Evolutionary conservation across 768 basidiomycete species (phyloP).

Genomic region (Kwoniella botswanensis): DNA sequence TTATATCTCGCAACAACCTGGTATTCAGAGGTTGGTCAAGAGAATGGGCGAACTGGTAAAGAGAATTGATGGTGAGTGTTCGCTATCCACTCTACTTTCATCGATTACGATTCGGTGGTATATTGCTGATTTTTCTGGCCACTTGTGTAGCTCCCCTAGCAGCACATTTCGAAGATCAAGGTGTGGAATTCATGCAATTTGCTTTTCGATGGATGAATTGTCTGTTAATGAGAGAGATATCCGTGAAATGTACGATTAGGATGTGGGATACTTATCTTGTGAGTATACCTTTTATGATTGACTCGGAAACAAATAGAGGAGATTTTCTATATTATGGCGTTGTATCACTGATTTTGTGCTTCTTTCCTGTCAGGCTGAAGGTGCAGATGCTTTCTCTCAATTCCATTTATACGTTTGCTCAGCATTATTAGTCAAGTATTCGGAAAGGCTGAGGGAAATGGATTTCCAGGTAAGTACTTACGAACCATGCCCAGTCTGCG

Average conservation of each 20-base stretch:
- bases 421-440: constrained; percentile 95
- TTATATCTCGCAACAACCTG: constrained; percentile 94
- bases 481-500: too few relatives aligned
- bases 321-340: not conserved
- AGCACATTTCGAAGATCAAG: constrained; percentile 81
- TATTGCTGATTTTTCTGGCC: not conserved
- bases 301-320: too few relatives aligned
- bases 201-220: constrained; percentile 99
- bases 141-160: constrained; percentile 74
- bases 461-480: constrained; percentile 82
- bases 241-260: constrained; percentile 91
- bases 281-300: constrained; percentile 50
- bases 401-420: constrained; percentile 99
- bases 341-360: not conserved
- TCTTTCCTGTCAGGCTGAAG: constrained; percentile 74
- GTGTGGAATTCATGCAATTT: constrained; percentile 99
- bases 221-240: constrained; percentile 95
- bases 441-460: constrained; percentile 89
- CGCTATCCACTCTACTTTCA: too few relatives aligned
- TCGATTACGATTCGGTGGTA: not conserved
- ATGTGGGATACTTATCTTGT: constrained; percentile 99
- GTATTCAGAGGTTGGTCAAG: constrained; percentile 89
- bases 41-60: constrained; percentile 89
- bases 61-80: constrained; percentile 57
- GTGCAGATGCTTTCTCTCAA: constrained; percentile 95